Evolutionary conservation across 768 basidiomycete genomes (phyloP).

Genomic region (Collybiopsis luxurians): DNA sequence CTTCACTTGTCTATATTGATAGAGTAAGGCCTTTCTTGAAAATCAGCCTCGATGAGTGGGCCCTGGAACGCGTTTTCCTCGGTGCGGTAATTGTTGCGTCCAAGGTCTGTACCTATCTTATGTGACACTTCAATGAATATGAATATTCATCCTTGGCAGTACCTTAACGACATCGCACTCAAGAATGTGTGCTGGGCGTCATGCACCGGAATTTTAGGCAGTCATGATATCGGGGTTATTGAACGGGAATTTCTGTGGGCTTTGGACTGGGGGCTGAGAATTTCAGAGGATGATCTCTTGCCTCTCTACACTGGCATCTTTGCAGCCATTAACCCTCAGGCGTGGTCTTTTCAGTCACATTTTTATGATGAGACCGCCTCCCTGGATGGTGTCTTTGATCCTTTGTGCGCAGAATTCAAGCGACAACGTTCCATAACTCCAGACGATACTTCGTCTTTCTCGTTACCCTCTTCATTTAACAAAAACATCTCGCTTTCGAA

Average conservation of each 20-base stretch:
- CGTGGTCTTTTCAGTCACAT: too few relatives aligned
- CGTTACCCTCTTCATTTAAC: too few relatives aligned
- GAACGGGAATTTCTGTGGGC: constrained; percentile 80
- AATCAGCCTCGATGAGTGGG: constrained; percentile 81
- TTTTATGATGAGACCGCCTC: too few relatives aligned
- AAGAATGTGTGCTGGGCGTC: constrained; percentile 89
- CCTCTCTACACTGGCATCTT: constrained; percentile 40
- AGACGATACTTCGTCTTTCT: too few relatives aligned
- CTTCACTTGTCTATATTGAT: constrained; percentile 73
- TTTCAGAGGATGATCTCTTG: constrained; percentile 64
- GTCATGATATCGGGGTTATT: constrained; percentile 75
- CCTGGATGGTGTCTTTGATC: too few relatives aligned
- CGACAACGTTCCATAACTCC: too few relatives aligned
- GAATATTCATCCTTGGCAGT: constrained; percentile 41
- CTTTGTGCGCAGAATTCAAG: too few relatives aligned
- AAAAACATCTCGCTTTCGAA: too few relatives aligned
- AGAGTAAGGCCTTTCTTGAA: constrained; percentile 75
- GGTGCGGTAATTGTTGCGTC: constrained; percentile 83
- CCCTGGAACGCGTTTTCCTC: constrained; percentile 86
- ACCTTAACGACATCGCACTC: constrained; percentile 83
- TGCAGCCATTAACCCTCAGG: too few relatives aligned
- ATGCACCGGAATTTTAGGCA: constrained; percentile 80
- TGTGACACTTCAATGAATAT: not conserved
- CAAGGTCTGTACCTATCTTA: constrained; percentile 50
- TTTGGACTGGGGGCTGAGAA: constrained; percentile 67